phyloP scores from a whole-genome alignment of 805 yeast genomes.

The Kluyveromyces wickerhamii region DNA sequence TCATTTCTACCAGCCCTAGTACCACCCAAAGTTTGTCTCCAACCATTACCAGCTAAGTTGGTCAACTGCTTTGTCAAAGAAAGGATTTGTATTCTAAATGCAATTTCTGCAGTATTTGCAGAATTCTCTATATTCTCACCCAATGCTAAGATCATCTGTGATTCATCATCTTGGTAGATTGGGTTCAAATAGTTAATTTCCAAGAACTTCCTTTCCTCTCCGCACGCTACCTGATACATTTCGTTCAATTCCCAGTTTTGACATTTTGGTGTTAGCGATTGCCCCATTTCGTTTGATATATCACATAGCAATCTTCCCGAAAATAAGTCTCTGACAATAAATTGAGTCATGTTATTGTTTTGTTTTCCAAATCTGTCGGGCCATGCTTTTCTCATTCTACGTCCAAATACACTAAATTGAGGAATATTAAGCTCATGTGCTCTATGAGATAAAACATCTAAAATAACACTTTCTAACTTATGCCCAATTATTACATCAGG shows the following conservation, averaged over 20 bases:
- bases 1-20: conserved; percentile 96
- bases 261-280: conserved; percentile 82
- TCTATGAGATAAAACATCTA: conserved; percentile 76
- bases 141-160: conserved; percentile 58
- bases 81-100: conserved; percentile 74
- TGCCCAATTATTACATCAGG: conserved; percentile 93
- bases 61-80: conserved; percentile 89
- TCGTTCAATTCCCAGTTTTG: conserved; percentile 91
- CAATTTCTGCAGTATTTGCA: conserved; percentile 64
- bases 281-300: conserved; percentile 90
- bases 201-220: conserved; percentile 47
- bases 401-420: conserved; percentile 77
- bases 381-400: conserved; percentile 69
- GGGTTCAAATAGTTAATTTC: conserved; percentile 70
- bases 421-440: conserved; percentile 65
- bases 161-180: conserved; percentile 58
- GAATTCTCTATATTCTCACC: conserved; percentile 62
- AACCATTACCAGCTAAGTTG: conserved; percentile 90
- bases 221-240: conserved; percentile 78
- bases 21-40: conserved; percentile 93
- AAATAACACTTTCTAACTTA: conserved; percentile 64
- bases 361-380: conserved; percentile 62
- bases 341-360: conserved; percentile 42
- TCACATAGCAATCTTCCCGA: conserved; percentile 89
- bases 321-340: conserved; percentile 58